Conservation (phyloP, 176 grass and related monocot genomes). For the Alopecurus myosuroides region DNA sequence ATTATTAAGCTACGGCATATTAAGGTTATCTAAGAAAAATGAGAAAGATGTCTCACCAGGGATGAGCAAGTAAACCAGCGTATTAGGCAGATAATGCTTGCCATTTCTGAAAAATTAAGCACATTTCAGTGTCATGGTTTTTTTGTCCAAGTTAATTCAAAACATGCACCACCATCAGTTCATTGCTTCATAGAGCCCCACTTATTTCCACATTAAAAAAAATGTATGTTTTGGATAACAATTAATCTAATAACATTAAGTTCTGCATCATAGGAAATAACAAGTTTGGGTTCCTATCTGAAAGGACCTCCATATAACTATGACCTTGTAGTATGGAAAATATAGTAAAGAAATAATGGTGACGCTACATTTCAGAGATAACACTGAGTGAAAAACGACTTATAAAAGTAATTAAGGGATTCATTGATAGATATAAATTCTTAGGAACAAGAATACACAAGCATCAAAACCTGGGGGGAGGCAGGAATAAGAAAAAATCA, state of each 20-base stretch:
- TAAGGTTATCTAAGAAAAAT: not conserved
- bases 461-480: not conserved
- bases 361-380: not conserved
- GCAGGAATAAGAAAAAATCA: too few relatives aligned
- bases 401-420: not conserved
- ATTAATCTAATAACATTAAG: not conserved
- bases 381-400: not conserved
- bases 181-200: not conserved
- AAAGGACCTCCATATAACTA: not conserved
- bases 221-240: not conserved
- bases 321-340: not conserved
- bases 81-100: conserved; percentile 58
- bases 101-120: conserved; percentile 77
- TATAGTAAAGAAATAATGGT: not conserved
- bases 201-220: not conserved
- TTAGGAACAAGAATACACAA: not conserved
- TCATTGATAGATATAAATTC: not conserved
- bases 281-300: not conserved
- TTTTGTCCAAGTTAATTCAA: not conserved
- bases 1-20: not conserved
- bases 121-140: not conserved
- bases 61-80: conserved; percentile 87
- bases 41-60: conserved; percentile 59
- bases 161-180: not conserved
- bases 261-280: not conserved